Evolutionary conservation across 139 green algal species (phyloP), one percentile per base, ranked within the genome.

Genomic region (Auxenochlorella pyrenoidosa): DNA sequence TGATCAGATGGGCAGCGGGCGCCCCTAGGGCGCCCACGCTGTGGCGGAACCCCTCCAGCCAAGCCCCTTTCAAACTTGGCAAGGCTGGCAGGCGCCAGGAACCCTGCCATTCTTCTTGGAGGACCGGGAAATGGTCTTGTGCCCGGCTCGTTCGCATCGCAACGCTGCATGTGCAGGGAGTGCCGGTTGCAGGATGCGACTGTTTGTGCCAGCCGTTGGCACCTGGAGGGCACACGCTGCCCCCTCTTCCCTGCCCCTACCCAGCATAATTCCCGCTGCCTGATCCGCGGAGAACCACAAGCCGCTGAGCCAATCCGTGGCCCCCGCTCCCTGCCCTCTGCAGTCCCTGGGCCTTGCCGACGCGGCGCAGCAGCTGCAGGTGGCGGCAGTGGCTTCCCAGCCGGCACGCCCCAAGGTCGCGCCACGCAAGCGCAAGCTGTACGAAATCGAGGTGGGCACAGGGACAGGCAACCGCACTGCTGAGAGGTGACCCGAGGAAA

Each of bases 271-370:
- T 54, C 22, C 24, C 79, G 15, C 76, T 32, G 26, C 59, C 54
- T 19, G 10, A 58, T n/a, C 13, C 36, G 13, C 36, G 28, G 58
- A n/a, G 12, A 13, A 8, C 15, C 26, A 2, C 1, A 10, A 51
- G 15, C 73, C 41, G n/a, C n/a, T n/a, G n/a, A n/a, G n/a, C 1
- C 5, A 40, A 59, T 3, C 28, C 43, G 32, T 15, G 70, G 38
- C 10, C 4, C 47, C 70, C 30, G 38, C 51, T 75, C 8, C 41
- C 34, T 40, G 26, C 82, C 78, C 10, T 1, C 28, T 18, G 71
- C 90, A 92, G 90, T 82, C 86, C 43, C 79, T 92, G 38, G 90
- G 90, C 54, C 51, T 92, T 26, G 38, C 66, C 1, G 80, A 82
- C 16, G 63, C 81, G 12, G 86, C 73, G 70, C n/a, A 71, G 40